Evolutionary conservation across 257 asterid species (phyloP).

Genomic region (Euphrasia confusa): DNA sequence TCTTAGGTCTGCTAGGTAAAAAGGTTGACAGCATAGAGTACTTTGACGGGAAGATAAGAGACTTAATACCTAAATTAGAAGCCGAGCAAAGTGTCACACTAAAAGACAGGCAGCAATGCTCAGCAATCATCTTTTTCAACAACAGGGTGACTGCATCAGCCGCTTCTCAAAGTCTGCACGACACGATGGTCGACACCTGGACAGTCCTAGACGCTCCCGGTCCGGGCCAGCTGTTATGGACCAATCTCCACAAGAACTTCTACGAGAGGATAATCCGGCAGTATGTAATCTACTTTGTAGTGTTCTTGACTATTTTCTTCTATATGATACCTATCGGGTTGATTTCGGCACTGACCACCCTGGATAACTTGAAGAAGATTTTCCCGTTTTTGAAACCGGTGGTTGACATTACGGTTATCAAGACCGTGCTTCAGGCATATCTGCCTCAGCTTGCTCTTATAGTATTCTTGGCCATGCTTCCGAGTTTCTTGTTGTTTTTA

Average conservation of each 20-base stretch:
- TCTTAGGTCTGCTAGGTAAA: slow-evolving; percentile 65
- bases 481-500: slow-evolving; percentile 61
- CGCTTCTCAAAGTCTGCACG: slow-evolving; percentile 81
- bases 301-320: slow-evolving; percentile 83
- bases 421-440: slow-evolving; percentile 74
- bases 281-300: slow-evolving; percentile 48
- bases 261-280: slow-evolving; percentile 57
- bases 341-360: slow-evolving; percentile 80
- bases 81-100: slow-evolving; percentile 69
- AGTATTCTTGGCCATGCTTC: slow-evolving; percentile 73
- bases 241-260: slow-evolving; percentile 54
- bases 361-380: slow-evolving; percentile 62
- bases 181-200: slow-evolving; percentile 66
- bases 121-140: slow-evolving; percentile 77
- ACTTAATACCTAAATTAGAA: slow-evolving; percentile 50
- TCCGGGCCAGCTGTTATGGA: slow-evolving; percentile 68
- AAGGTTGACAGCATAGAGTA: slow-evolving; percentile 79
- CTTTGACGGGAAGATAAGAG: slow-evolving; percentile 59
- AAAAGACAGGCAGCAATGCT: slow-evolving; percentile 63
- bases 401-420: slow-evolving; percentile 34
- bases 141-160: slow-evolving; percentile 75
- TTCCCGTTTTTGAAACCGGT: slow-evolving; percentile 68
- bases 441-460: slow-evolving; percentile 92
- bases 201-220: slow-evolving; percentile 78
- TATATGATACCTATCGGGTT: slow-evolving; percentile 84